Percentiles rank a stretch among this genome's conserved stretches.
Evolutionary conservation across 1,139 yeast genomes (phyloP).

Genomic region (Blastobotrys ciferrii): DNA sequence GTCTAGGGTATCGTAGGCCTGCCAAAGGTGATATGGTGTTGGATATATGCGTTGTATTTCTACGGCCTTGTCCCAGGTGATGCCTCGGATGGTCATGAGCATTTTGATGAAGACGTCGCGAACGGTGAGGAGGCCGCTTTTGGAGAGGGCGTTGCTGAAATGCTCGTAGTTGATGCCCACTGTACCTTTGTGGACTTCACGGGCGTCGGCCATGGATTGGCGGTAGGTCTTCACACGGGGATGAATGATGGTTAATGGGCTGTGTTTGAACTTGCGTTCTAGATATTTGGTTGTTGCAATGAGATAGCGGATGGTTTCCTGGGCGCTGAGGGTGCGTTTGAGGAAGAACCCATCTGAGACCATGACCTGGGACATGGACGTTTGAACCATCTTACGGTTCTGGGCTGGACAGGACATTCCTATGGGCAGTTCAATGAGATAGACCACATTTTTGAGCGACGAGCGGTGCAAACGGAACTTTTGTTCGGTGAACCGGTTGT

Average conservation of each 20-base stretch:
- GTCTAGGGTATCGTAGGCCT: constrained; percentile 40
- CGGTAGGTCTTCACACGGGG: constrained; percentile 45
- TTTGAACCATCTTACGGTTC: constrained; percentile 65
- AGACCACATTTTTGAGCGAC: constrained; percentile 65
- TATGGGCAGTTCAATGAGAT: constrained; percentile 77
- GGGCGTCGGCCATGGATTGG: constrained; percentile 22
- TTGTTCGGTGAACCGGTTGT: constrained; percentile 83
- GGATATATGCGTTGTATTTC: constrained; percentile 64
- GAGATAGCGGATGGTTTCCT: constrained; percentile 70
- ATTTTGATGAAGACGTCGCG: constrained; percentile 72
- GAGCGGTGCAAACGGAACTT: constrained; percentile 70
- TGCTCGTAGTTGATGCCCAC: constrained; percentile 64
- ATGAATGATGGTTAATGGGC: constrained; percentile 40
- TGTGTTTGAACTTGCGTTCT: constrained; percentile 25
- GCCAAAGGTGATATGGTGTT: constrained; percentile 56
- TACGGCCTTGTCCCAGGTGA: constrained; percentile 80
- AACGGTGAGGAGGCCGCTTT: constrained; percentile 67
- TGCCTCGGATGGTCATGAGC: constrained; percentile 77
- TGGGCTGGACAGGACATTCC: constrained; percentile 38
- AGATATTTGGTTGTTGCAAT: constrained; percentile 56
- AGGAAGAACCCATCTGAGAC: constrained; percentile 66
- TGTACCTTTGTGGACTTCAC: constrained; percentile 40
- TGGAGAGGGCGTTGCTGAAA: constrained; percentile 70
- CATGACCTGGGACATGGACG: constrained; percentile 73
- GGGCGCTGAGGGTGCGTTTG: constrained; percentile 66